A percentile compares a stretch with the other conserved stretches of the same genome.
Evolutionary conservation across 345 rosid species (phyloP).

Genomic region (Melastoma malabathricum): DNA sequence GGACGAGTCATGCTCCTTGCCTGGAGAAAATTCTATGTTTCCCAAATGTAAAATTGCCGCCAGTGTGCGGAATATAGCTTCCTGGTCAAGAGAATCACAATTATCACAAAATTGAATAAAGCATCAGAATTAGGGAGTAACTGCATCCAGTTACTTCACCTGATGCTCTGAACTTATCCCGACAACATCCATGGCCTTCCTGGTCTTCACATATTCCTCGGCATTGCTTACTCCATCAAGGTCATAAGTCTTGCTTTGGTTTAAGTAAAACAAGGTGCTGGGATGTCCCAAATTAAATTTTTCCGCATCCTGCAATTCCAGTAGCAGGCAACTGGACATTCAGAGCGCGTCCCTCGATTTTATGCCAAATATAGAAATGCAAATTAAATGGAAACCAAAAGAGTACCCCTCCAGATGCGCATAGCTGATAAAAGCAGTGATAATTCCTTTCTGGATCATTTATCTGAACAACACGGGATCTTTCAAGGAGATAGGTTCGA

Average conservation of each 20-base stretch:
- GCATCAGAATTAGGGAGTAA: no score
- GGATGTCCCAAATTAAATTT: constrained; percentile 72
- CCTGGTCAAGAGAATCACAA: constrained; percentile 27
- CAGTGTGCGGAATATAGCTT: constrained; percentile 82
- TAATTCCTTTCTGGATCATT: constrained; percentile 93
- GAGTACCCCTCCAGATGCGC: constrained; percentile 87
- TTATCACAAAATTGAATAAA: constrained; percentile 4
- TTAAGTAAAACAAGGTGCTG: constrained; percentile 73
- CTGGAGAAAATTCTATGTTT: constrained; percentile 86
- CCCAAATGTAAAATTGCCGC: constrained; percentile 97
- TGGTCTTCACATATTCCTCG: constrained; percentile 74
- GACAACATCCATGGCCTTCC: constrained; percentile 95
- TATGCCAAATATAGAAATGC: not conserved
- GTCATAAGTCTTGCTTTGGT: constrained; percentile 82
- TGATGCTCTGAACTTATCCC: constrained; percentile 82
- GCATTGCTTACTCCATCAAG: constrained; percentile 76
- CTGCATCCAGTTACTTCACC: constrained; percentile 23
- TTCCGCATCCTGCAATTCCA: constrained; percentile 83
- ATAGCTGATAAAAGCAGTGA: constrained; percentile 94
- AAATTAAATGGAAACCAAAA: constrained; percentile 10
- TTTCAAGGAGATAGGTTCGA: constrained; percentile 92
- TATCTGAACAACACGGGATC: constrained; percentile 95
- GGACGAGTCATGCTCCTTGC: constrained; percentile 93
- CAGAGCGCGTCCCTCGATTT: not conserved
- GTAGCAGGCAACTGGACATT: no score